Conservation (phyloP, 2,329 filamentous ascomycete species). For the Pestalotiopsis sp. region DNA sequence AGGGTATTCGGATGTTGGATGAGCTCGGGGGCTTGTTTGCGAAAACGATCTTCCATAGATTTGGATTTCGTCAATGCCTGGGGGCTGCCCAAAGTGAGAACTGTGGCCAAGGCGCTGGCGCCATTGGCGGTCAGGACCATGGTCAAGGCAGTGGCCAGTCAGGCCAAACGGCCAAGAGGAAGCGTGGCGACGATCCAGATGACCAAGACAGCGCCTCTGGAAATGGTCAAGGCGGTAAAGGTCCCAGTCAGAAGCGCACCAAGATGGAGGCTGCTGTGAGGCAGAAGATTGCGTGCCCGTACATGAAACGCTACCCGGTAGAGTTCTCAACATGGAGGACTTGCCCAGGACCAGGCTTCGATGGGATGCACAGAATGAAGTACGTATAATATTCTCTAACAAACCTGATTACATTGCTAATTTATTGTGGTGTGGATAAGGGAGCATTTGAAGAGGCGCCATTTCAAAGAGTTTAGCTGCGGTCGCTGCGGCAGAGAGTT, state of each 20-base stretch:
- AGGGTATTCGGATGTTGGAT: neutral
- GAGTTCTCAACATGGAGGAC: neutral
- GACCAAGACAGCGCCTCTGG: neutral
- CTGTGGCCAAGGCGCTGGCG: neutral
- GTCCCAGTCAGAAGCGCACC: neutral
- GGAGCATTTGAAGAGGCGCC: too few relatives aligned
- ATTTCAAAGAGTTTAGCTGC: too few relatives aligned
- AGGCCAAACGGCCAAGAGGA: neutral
- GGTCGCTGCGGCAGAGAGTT: too few relatives aligned
- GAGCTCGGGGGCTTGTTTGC: neutral
- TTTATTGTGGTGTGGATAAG: too few relatives aligned
- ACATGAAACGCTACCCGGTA: neutral
- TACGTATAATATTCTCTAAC: too few relatives aligned
- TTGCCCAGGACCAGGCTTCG: neutral
- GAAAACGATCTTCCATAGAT: neutral
- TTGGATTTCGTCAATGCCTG: neutral
- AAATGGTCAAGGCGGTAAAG: neutral
- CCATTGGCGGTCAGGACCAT: too few relatives aligned
- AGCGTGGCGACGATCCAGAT: neutral
- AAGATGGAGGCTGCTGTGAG: neutral
- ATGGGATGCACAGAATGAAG: neutral
- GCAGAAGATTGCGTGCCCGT: neutral
- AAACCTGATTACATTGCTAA: too few relatives aligned
- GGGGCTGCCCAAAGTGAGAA: neutral
- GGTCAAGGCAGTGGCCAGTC: neutral